Conservation (phyloP, 139 green algal species). For the Chlorella sp. region DNA sequence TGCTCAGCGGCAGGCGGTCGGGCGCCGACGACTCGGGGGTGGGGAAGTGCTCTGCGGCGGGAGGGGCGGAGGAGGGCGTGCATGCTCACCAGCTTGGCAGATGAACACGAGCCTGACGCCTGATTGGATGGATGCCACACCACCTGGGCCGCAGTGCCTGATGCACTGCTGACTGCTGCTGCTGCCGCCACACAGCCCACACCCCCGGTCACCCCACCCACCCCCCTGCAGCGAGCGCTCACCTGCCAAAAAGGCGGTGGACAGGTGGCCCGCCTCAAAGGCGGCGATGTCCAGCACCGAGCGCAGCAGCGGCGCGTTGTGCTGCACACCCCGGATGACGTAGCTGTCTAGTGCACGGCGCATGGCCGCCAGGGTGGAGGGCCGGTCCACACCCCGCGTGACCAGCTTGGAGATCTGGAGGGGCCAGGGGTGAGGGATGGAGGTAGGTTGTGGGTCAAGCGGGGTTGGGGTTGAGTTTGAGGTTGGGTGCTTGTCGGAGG, state of each 20-base stretch:
- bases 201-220: no score
- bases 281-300: conserved; percentile 28
- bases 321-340: conserved; percentile 41
- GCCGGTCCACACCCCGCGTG: conserved; percentile 47
- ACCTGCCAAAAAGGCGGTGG: conserved; percentile 30
- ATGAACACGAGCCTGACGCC: no score
- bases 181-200: no score
- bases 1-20: conserved; percentile 18
- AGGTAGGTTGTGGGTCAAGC: no score
- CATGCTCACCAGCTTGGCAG: no score
- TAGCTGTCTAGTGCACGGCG: conserved; percentile 38
- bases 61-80: no score
- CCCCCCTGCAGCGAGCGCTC: no score
- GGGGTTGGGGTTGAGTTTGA: no score
- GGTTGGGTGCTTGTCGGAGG: no score
- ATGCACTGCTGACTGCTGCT: no score
- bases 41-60: conserved; percentile 24
- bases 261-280: conserved; percentile 24
- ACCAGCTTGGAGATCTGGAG: conserved; percentile 51
- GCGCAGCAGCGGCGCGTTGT: conserved; percentile 43
- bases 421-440: neutral
- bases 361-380: conserved; percentile 10
- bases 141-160: no score
- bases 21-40: conserved; percentile 20
- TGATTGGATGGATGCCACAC: no score